Evolutionary conservation across 2,329 filamentous ascomycete genomes (phyloP).

Genomic region (Cordyceps cateniannulata): DNA sequence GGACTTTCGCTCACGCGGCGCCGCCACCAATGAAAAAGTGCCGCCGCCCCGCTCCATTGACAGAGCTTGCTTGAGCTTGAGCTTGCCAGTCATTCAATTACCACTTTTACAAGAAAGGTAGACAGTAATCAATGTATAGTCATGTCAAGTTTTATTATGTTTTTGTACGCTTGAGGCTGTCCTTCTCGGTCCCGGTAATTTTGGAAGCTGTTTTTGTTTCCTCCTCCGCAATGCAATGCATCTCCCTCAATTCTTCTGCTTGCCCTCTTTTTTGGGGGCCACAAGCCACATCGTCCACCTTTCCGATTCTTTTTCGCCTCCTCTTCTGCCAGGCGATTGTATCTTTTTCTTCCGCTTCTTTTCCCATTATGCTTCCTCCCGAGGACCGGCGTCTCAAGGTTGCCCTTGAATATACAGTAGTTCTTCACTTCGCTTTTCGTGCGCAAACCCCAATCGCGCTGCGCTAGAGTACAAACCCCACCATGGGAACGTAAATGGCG

Average conservation of each 20-base stretch:
- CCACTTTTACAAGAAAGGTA: not conserved
- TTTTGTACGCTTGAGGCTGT: slow-evolving; percentile 11
- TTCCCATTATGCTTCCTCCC: slow-evolving; percentile 7
- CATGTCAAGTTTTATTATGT: slow-evolving; percentile 6
- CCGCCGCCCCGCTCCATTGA: not conserved
- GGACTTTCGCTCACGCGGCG: not conserved
- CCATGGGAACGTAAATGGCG: slow-evolving; percentile 11
- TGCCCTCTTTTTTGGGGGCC: not conserved
- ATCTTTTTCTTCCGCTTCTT: not conserved
- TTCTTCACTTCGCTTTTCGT: slow-evolving; percentile 6
- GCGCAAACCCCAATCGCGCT: not conserved
- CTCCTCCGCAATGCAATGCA: not conserved
- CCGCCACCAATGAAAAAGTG: not conserved
- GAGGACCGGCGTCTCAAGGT: not conserved
- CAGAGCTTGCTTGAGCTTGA: not conserved
- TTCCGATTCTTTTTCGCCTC: slow-evolving; percentile 3
- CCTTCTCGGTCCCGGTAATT: slow-evolving; percentile 3
- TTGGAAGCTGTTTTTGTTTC: not conserved
- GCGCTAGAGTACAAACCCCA: slow-evolving; percentile 11
- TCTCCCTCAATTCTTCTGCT: not conserved
- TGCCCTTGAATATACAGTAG: slow-evolving; percentile 4
- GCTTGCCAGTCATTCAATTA: not conserved
- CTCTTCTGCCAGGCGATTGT: not conserved
- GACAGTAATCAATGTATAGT: not conserved
- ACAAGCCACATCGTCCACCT: not conserved